Evolutionary conservation across 768 basidiomycete genomes (phyloP), one percentile per base, ranked within the genome.

Genomic region (Naematelia encephala): DNA sequence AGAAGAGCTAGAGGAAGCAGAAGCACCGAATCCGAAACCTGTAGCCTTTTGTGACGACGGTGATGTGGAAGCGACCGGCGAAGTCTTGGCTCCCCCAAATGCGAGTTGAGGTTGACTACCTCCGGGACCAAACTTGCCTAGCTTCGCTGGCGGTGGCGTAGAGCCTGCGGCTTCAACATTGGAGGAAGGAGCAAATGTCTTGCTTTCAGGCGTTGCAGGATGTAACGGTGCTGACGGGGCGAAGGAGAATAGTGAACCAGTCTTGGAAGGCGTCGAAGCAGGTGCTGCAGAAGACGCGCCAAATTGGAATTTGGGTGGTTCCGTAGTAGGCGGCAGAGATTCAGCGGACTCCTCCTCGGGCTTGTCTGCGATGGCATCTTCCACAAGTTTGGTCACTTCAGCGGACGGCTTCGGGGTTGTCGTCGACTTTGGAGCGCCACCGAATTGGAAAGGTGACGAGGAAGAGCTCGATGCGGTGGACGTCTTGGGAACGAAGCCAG

Each of bases 61-160:
- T 26, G 42, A 14, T 16, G 54, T 30, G 4, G 60, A 29, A 59
- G 53, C 23, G 3, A 21, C 56, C 25, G 64, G 58, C 51, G 52
- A 60, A n/a, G 53, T 43, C 26, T 60, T 63, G 2, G 71, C 71
- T 11, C 68, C 71, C 0, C 71, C 71, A 48, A 73, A 73, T 21
- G 69, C 42, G 25, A 73, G 51, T 30, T 68, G 67, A 21, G 71
- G 71, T 44, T 59, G 51, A 16, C 66, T 66, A 14, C 71, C 71
- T 3, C 71, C 71, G 11, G 71, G 71, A 27, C 71, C 71, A 28
- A 73, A 73, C 51, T 70, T 73, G 55, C 71, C 71, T 4, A 73
- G 53, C 43, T 70, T 65, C 11, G 64, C 62, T 4, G 71, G 63
- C 1, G 63, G 49, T 2, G 68, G 56, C 0, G 68, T 51, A 19